Evolutionary conservation across 176 grass and related monocot genomes (phyloP), one percentile per base, ranked within the genome.

Genomic region (Avena eriantha): DNA sequence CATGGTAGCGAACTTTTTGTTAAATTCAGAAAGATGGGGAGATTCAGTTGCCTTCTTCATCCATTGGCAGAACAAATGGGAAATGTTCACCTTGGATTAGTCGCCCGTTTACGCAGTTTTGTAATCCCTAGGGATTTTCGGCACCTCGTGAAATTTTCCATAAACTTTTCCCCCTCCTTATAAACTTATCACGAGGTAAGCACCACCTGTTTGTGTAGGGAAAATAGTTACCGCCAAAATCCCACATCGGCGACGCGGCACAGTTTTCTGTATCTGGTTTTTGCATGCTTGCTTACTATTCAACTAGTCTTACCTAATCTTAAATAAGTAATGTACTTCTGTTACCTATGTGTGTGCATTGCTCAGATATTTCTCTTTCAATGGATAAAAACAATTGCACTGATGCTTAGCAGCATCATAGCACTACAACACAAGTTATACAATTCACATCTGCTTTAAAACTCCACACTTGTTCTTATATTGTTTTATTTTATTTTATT

Each of bases 351-450:
- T 41, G 39, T 41, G 39, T 41, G 39, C 39, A 7, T 41, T 41
- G 6, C 39, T 65, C n/a, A 73, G 65, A 83, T 74, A 36, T 56
- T 76, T 76, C 7, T 74, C 13, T 73, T 71, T 81, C 49, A 50
- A 68, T 18, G 60, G 36, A 80, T 74, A 57, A 79, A 83, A 59
- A 26, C 54, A 29, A 35, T 74, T 63, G 22, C 10, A 33, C 3
- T 65, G 80, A 79, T 83, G 84, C 18, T 36, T 66, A 73, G 84
- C 67, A 74, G 48, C 80, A 31, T 90, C 79, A 78, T 43, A 82
- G 79, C 84, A 73, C 79, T 83, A 70, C 23, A 65, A 46, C 55
- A 67, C 82, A 77, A 18, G 26, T 2, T 90, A 87, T 65, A 79
- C 31, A 39, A 10, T 59, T 83, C 34, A 14, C 10, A 21, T 15